A percentile compares a stretch with the other conserved stretches of the same genome.
Evolutionary conservation across 2,329 filamentous ascomycete genomes (phyloP).

Genomic region (Penicillium sumatraense): DNA sequence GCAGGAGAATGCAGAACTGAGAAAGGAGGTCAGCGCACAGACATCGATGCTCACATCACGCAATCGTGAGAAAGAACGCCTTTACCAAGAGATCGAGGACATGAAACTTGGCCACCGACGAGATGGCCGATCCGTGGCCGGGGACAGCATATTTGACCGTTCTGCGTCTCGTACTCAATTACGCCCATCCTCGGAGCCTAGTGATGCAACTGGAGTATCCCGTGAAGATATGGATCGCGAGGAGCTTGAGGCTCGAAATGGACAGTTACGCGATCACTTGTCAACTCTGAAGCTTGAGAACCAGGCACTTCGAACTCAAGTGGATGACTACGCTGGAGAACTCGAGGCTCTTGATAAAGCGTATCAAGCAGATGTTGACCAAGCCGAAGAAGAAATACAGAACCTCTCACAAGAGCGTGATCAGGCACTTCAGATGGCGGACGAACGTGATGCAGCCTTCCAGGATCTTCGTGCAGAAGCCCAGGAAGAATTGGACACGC

Average conservation of each 20-base stretch:
- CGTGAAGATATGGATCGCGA: slow-evolving; percentile 79
- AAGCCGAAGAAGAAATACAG: slow-evolving; percentile 77
- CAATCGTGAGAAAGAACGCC: slow-evolving; percentile 89
- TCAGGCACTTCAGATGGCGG: slow-evolving; percentile 76
- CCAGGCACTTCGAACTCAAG: slow-evolving; percentile 81
- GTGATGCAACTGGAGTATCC: slow-evolving; percentile 69
- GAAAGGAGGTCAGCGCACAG: slow-evolving; percentile 91
- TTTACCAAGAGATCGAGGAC: slow-evolving; percentile 97
- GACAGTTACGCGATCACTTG: slow-evolving; percentile 81
- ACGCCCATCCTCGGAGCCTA: slow-evolving; percentile 74
- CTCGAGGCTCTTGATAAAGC: slow-evolving; percentile 74
- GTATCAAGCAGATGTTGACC: slow-evolving; percentile 80
- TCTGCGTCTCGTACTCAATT: slow-evolving; percentile 83
- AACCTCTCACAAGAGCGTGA: slow-evolving; percentile 82
- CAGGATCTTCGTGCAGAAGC: slow-evolving; percentile 61
- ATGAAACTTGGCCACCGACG: slow-evolving; percentile 86
- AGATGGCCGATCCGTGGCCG: slow-evolving; percentile 65
- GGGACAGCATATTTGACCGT: slow-evolving; percentile 92
- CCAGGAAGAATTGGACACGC: slow-evolving; percentile 61
- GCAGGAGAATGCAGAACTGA: slow-evolving; percentile 89
- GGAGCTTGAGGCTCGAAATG: slow-evolving; percentile 81
- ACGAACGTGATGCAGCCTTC: slow-evolving; percentile 61
- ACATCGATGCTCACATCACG: slow-evolving; percentile 97
- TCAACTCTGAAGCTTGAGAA: slow-evolving; percentile 87
- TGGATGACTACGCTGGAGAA: slow-evolving; percentile 79